Evolutionary conservation across 2,329 filamentous ascomycete species (phyloP).

Genomic region (Neoascochyta sp.): DNA sequence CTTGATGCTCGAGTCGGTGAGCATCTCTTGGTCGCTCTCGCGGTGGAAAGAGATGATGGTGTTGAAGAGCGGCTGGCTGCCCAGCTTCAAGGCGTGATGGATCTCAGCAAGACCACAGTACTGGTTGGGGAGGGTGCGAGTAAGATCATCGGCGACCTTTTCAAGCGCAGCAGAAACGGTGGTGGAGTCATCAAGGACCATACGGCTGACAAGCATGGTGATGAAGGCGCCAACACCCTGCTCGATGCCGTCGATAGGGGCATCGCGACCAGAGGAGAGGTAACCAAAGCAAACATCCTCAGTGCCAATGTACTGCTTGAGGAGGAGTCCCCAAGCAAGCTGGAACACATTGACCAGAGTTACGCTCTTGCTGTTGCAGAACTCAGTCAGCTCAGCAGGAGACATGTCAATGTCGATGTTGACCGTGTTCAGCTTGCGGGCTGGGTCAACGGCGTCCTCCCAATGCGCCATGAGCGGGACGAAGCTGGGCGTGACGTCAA

Average conservation of each 20-base stretch:
- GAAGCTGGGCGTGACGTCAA: conserved; percentile 13
- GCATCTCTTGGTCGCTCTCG: conserved; percentile 6
- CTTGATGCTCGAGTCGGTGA: conserved; percentile 8
- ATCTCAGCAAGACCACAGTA: conserved; percentile 38
- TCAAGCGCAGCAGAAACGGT: conserved; percentile 8
- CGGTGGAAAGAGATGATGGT: conserved; percentile 39
- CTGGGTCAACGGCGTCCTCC: conserved; percentile 8
- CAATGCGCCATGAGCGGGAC: conserved; percentile 15
- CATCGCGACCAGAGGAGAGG: conserved; percentile 21
- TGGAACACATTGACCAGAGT: conserved; percentile 35
- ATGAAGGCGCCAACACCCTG: no score
- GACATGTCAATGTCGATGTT: conserved; percentile 10
- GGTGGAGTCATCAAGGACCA: no score
- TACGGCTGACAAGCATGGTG: no score
- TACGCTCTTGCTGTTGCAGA: conserved; percentile 10
- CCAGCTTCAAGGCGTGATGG: conserved; percentile 37
- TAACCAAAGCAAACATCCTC: conserved; percentile 25
- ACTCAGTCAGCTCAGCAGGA: conserved; percentile 5
- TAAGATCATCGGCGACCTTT: conserved; percentile 11
- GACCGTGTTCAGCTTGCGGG: conserved; percentile 5
- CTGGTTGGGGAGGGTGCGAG: conserved; percentile 12
- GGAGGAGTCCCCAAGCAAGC: conserved; percentile 51
- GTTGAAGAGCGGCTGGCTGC: conserved; percentile 39
- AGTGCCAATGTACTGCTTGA: conserved; percentile 12
- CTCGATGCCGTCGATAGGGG: conserved; percentile 9